These are phyloP conservation scores for Emergomyces pasteurianus DNA, from an alignment of 2,329 filamentous ascomycete species.

Conservation along the genomic window DNA sequence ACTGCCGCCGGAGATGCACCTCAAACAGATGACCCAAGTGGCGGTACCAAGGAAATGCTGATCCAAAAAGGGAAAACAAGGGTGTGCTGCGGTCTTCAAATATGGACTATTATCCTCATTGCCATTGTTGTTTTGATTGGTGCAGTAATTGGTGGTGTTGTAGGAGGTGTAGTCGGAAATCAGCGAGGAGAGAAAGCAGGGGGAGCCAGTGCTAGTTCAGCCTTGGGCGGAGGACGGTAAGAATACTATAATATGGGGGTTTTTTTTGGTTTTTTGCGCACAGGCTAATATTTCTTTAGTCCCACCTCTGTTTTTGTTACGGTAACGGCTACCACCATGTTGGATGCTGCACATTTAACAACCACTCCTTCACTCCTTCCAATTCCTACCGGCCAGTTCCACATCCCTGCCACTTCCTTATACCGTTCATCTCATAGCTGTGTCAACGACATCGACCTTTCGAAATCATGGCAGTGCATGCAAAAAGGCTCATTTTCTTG, in stretches of 20 bases:
- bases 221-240: constrained; percentile 8
- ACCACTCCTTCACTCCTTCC: constrained; percentile 33
- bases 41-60: constrained; percentile 34
- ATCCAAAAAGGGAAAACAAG: constrained; percentile 31
- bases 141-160: constrained; percentile 40
- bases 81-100: constrained; percentile 39
- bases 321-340: constrained; percentile 36
- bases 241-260: neutral
- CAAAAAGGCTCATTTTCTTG: constrained; percentile 17
- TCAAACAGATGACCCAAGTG: constrained; percentile 14
- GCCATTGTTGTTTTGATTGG: constrained; percentile 37
- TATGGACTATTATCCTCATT: constrained; percentile 39
- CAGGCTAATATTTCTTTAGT: constrained; percentile 15
- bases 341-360: constrained; percentile 41
- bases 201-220: constrained; percentile 4
- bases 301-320: constrained; percentile 29
- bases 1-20: constrained; percentile 6
- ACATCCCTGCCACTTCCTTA: constrained; percentile 35
- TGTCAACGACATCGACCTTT: constrained; percentile 33
- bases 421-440: constrained; percentile 40
- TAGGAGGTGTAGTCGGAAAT: constrained; percentile 42
- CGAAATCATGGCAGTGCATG: constrained; percentile 41
- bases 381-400: constrained; percentile 40
- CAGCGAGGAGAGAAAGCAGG: constrained; percentile 19
- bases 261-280: neutral